Evolutionary conservation across 2,329 filamentous ascomycete species (phyloP), one percentile per base, ranked within the genome.

Genomic region (Hypomyces perniciosus): DNA sequence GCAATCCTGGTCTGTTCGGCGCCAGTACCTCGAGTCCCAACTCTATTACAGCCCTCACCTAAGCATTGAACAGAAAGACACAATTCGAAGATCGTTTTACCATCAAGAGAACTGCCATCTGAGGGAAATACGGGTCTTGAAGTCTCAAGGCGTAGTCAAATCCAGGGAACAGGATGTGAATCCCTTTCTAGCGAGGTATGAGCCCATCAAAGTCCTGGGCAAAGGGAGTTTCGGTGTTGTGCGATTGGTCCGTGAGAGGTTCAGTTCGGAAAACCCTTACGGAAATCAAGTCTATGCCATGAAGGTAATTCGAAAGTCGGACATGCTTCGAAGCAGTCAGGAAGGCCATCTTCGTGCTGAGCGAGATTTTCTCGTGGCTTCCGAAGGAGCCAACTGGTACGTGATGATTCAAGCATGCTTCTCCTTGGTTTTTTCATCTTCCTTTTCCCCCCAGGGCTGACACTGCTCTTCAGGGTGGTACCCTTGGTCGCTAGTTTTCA

Each of bases 221-320:
- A 95, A 93, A 65, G 92, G 93, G 7, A 96, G 91, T 63, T 99
- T 97, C 68, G 92, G 93, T 0, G 85, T 96, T 27, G 93, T 99
- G 12, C 81, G 86, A 42, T 76, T 99, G 34, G 91, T 97, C 2
- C 84, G 83, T 50, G 86, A 91, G 64, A 85, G 73, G 56, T 47
- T 58, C 13, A 61, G 60, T n/a, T 47, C 58, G 0, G 61, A 57
- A 2, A 59, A 66, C 56, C 53, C 57, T 40, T 61, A 58, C 28
- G 53, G 63, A 4, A 60, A 62, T 8, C 78, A 86, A 51, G 83
- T 96, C 1, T 97, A 86, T 65, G 93, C 93, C 10, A 96, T 97
- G 92, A 97, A 97, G 65, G 88, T 96, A 31, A 97, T 97, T 58
- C 84, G 87, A 52, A 99, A 99, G 65, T 89, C 89, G 1, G 84